Evolutionary conservation across 2,329 filamentous ascomycete genomes (phyloP).

Genomic region (Verticillium tricorpus): DNA sequence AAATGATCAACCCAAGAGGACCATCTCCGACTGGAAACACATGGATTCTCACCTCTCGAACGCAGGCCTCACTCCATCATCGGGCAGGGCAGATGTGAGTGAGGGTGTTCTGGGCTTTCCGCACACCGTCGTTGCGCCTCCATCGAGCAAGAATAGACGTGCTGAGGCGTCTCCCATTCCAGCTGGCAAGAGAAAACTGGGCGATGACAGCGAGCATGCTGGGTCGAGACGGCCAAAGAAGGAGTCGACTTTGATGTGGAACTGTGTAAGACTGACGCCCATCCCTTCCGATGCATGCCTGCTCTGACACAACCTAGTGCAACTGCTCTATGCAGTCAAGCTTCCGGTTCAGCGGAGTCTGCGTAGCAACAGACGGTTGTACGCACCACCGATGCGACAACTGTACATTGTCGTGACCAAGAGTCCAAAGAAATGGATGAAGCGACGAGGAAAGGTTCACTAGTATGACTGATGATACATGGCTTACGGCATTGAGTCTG

Average conservation of each 20-base stretch:
- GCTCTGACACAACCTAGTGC: constrained; percentile 2
- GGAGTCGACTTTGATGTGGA: constrained; percentile 20
- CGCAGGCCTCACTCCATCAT: not conserved
- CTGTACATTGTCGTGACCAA: constrained; percentile 1
- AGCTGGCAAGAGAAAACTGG: not conserved
- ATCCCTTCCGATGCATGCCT: not conserved
- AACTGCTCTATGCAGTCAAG: not conserved
- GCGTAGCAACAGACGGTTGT: constrained; percentile 2
- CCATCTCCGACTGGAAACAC: constrained; percentile 53
- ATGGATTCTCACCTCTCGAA: constrained; percentile 22
- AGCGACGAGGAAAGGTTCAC: not conserved
- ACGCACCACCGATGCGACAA: constrained; percentile 3
- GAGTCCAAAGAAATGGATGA: not conserved
- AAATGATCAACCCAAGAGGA: constrained; percentile 25
- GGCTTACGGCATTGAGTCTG: no score
- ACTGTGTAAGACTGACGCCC: constrained; percentile 20
- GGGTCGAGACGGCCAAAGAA: constrained; percentile 8
- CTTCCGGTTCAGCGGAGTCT: constrained; percentile 1
- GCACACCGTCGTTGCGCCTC: not conserved
- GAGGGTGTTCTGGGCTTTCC: not conserved
- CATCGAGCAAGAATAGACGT: not conserved
- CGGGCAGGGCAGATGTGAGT: not conserved
- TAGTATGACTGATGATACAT: no score
- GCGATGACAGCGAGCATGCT: constrained; percentile 10
- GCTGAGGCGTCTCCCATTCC: not conserved